Evolutionary conservation across 306 rosid genomes (phyloP).

Genomic region (Quercus cerris): DNA sequence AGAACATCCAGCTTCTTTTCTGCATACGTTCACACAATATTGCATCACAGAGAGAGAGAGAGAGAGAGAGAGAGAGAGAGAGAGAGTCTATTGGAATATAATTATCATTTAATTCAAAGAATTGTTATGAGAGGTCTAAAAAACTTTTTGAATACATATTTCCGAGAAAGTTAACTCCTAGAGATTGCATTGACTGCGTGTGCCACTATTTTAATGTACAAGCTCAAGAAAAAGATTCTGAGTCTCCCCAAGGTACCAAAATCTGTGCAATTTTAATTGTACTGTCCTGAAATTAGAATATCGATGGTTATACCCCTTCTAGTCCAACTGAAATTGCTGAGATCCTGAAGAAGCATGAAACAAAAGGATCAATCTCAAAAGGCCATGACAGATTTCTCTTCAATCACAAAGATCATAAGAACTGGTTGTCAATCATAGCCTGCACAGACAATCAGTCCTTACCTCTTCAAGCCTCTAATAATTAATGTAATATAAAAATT

Average conservation of each 20-base stretch:
- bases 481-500: neutral
- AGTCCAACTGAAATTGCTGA: constrained; percentile 27
- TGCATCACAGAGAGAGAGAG: neutral
- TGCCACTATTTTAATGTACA: constrained; percentile 53
- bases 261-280: constrained; percentile 28
- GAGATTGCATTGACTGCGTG: constrained; percentile 21
- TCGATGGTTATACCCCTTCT: constrained; percentile 20
- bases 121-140: constrained; percentile 37
- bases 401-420: constrained; percentile 10
- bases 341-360: constrained; percentile 28
- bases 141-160: constrained; percentile 31
- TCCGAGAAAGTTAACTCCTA: constrained; percentile 24
- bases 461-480: neutral
- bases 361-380: constrained; percentile 30
- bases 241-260: constrained; percentile 40
- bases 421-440: constrained; percentile 44
- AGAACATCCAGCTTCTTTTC: neutral
- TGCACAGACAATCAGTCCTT: constrained; percentile 24
- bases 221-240: constrained; percentile 12
- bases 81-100: neutral
- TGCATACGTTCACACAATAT: neutral
- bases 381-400: constrained; percentile 20
- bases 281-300: constrained; percentile 26
- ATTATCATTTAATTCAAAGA: constrained; percentile 45
- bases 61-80: no score